phyloP scores from a whole-genome alignment of 148 eudicot genomes.

The Heliamphora exappendiculata region DNA sequence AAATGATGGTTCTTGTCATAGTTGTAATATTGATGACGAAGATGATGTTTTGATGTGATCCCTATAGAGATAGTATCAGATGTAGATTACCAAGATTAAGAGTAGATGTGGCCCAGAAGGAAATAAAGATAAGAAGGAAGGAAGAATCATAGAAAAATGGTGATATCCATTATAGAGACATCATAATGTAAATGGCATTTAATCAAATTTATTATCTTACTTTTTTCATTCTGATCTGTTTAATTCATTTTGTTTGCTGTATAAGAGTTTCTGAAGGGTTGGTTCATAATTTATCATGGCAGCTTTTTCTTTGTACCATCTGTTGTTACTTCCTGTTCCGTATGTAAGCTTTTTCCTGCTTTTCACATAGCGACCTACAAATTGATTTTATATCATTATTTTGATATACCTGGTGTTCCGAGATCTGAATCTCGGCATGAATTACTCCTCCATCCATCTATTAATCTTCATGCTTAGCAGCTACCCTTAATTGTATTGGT shows the following conservation, averaged over 20 bases:
- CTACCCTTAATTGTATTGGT: not conserved
- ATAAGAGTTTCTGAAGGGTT: not conserved
- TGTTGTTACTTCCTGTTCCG: conserved; percentile 4
- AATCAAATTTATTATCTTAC: not conserved
- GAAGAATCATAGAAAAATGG: not conserved
- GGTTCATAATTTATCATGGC: not conserved
- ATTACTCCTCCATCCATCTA: not conserved
- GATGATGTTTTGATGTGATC: not conserved
- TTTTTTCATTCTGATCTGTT: not conserved
- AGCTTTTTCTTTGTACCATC: not conserved
- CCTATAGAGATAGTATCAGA: not conserved
- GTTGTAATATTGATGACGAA: not conserved
- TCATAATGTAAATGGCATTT: not conserved
- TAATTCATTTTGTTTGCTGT: not conserved
- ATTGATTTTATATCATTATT: no score
- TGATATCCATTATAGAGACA: not conserved
- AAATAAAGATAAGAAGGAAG: not conserved
- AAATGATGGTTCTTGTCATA: not conserved
- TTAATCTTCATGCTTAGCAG: not conserved
- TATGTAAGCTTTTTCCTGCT: not conserved
- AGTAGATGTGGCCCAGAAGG: not conserved
- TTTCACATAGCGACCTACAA: not conserved
- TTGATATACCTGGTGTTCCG: not conserved
- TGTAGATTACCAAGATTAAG: not conserved
- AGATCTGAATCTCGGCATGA: not conserved